A percentile compares a stretch with the other conserved stretches of the same genome.
Conservation (phyloP, 148 eudicot species). For the Rhododendron williamsianum region DNA sequence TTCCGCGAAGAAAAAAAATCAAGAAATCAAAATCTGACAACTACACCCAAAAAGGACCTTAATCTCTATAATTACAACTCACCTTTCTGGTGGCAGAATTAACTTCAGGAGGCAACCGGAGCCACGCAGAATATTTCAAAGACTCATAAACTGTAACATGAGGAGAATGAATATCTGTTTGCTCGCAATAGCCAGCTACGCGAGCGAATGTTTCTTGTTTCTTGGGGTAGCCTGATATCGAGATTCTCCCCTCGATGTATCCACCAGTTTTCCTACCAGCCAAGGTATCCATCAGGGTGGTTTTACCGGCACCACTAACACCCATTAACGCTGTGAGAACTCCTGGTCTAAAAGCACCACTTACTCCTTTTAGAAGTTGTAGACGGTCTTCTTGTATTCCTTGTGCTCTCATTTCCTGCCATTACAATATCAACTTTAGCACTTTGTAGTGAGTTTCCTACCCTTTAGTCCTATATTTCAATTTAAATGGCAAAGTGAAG, state of each 20-base stretch:
- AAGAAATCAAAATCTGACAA: neutral
- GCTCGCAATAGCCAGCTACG: constrained; percentile 54
- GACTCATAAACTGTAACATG: constrained; percentile 70
- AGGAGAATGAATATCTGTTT: constrained; percentile 73
- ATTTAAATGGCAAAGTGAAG: neutral
- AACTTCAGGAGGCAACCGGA: constrained; percentile 57
- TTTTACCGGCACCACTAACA: constrained; percentile 73
- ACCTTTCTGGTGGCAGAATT: constrained; percentile 50
- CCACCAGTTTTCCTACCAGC: constrained; percentile 80
- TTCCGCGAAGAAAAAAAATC: neutral
- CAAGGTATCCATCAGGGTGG: constrained; percentile 78
- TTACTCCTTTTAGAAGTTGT: constrained; percentile 66
- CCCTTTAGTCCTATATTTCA: neutral
- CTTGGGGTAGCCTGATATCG: constrained; percentile 60
- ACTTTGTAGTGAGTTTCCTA: neutral
- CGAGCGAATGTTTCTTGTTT: constrained; percentile 71
- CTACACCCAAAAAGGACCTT: neutral
- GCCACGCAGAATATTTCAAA: constrained; percentile 69
- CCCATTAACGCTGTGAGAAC: constrained; percentile 62
- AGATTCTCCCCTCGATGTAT: constrained; percentile 53
- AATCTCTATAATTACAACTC: neutral
- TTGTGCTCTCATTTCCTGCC: constrained; percentile 75
- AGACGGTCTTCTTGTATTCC: constrained; percentile 53
- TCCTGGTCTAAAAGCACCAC: constrained; percentile 83
- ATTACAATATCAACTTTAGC: neutral